These are phyloP conservation scores for Sequoiadendron giganteum DNA, from an alignment of 75 land plant species.

Conservation along the genomic window DNA sequence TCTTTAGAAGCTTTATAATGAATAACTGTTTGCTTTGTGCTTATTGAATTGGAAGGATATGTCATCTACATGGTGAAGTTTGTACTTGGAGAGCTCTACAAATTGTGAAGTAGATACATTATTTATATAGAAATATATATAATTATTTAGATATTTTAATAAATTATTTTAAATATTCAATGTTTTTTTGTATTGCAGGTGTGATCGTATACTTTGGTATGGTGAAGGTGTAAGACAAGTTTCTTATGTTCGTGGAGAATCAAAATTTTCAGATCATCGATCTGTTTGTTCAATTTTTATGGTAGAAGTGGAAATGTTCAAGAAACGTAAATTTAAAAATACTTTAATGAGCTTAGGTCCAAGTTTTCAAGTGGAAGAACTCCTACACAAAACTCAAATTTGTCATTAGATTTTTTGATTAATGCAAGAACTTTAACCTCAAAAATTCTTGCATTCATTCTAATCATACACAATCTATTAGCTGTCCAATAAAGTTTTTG, in stretches of 20 bases:
- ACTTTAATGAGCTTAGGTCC: conserved; percentile 13
- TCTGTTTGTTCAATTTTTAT: conserved; percentile 52
- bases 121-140: background rate
- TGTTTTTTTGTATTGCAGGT: conserved; percentile 29
- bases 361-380: conserved; percentile 28
- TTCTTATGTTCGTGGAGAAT: conserved; percentile 42
- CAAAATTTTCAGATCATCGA: conserved; percentile 60
- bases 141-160: background rate
- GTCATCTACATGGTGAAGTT: background rate
- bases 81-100: background rate
- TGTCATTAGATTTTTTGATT: background rate
- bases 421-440: background rate
- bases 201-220: conserved; percentile 63
- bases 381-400: conserved; percentile 36
- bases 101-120: background rate
- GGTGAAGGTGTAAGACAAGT: conserved; percentile 51
- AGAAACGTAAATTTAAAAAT: conserved; percentile 28
- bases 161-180: background rate
- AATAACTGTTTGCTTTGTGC: background rate
- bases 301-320: conserved; percentile 41
- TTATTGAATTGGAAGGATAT: background rate
- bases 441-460: background rate
- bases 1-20: background rate
- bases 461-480: background rate
- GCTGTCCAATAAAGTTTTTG: background rate